Conservation (phyloP, 805 yeast species). For the Kockiozyma suomiensis region DNA sequence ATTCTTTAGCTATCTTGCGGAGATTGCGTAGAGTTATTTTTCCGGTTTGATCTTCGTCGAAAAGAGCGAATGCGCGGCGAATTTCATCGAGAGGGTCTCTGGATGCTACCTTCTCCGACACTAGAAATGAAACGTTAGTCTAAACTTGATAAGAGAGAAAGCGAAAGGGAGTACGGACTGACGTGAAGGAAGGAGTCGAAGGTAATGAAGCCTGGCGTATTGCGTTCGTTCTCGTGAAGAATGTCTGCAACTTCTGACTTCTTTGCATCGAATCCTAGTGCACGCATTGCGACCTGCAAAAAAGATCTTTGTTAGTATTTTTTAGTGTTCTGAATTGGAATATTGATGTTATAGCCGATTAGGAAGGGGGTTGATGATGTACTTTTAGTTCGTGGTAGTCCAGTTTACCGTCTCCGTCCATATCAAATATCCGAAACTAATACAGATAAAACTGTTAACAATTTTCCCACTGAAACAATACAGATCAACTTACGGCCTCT, state of each 20-base stretch:
- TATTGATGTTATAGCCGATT: too few relatives aligned
- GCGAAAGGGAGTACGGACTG: constrained; percentile 48
- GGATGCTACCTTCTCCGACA: constrained; percentile 78
- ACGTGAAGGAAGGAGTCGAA: constrained; percentile 81
- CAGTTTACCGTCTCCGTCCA: constrained; percentile 85
- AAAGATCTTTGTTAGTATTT: background rate
- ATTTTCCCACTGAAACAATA: background rate
- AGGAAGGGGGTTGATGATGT: background rate
- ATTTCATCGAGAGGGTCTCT: constrained; percentile 95
- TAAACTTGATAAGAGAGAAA: background rate
- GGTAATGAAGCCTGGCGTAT: constrained; percentile 67
- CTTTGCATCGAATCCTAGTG: constrained; percentile 84
- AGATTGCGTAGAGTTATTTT: constrained; percentile 77
- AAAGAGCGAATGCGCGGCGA: constrained; percentile 80
- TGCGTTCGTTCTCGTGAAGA: constrained; percentile 79
- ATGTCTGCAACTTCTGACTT: constrained; percentile 80
- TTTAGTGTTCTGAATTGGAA: background rate
- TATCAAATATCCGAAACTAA: constrained; percentile 78
- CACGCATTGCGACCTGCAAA: constrained; percentile 78
- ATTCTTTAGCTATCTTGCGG: constrained; percentile 85
- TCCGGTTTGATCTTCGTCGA: constrained; percentile 88
- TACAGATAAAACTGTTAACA: background rate
- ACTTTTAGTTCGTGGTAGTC: constrained; percentile 88
- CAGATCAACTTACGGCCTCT: constrained; percentile 50
- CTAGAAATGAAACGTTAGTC: constrained; percentile 40